These are phyloP conservation scores for Mrakia blollopis DNA, from an alignment of 768 basidiomycete genomes.

Conservation along the genomic window DNA sequence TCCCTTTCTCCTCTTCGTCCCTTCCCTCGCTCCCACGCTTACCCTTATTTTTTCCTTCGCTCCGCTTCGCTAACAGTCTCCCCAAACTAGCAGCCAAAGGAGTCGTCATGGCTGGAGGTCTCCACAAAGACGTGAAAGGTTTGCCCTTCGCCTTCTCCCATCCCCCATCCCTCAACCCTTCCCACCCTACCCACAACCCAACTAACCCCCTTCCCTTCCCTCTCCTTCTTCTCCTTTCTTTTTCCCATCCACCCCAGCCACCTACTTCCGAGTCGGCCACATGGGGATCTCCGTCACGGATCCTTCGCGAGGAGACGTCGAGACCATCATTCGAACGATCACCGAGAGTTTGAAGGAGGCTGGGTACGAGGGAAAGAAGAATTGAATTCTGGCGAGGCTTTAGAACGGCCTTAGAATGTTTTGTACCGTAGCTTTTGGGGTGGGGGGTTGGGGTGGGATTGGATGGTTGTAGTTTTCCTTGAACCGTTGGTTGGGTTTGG, in stretches of 20 bases:
- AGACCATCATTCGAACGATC: constrained; percentile 63
- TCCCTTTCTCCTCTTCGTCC: constrained; percentile 60
- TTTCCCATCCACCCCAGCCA: constrained; percentile 39
- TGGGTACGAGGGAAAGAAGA: constrained; percentile 18
- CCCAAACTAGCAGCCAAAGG: constrained; percentile 41
- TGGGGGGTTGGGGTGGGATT: no score
- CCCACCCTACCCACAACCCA: not conserved
- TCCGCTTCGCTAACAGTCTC: not conserved
- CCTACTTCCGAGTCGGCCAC: constrained; percentile 89
- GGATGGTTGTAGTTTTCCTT: no score
- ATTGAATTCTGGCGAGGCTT: no score
- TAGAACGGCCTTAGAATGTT: no score
- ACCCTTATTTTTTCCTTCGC: no score
- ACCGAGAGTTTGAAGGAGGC: constrained; percentile 40
- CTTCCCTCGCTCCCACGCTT: constrained; percentile 55
- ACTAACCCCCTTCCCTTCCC: not conserved
- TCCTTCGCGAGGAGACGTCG: constrained; percentile 63
- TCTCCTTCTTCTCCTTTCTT: constrained; percentile 48
- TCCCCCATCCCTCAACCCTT: not conserved
- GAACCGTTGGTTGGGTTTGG: no score
- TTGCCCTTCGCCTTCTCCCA: not conserved
- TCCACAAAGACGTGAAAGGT: constrained; percentile 80
- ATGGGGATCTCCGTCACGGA: constrained; percentile 87
- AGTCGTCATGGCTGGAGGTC: constrained; percentile 81
- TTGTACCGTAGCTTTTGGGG: no score